phyloP scores from a whole-genome alignment of 352 stramenopile species.

The Pythium rishiriense region DNA sequence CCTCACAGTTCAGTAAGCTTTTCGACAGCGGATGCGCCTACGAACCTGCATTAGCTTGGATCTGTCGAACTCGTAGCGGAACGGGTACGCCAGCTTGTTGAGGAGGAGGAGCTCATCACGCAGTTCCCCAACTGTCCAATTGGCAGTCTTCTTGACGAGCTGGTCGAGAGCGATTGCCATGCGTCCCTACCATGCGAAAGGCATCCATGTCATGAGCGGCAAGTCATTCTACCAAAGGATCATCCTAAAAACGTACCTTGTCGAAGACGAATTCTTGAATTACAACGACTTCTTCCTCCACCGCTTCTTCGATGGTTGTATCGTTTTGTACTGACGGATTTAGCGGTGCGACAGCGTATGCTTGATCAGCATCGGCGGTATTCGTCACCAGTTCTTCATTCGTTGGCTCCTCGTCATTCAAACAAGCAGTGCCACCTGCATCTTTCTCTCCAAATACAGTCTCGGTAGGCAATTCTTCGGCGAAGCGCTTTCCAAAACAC shows the following conservation, averaged over 20 bases:
- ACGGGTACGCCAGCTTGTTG: slow-evolving; percentile 71
- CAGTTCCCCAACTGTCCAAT: slow-evolving; percentile 75
- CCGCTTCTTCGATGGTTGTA: not conserved
- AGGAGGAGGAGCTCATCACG: slow-evolving; percentile 67
- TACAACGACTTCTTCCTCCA: slow-evolving; percentile 13
- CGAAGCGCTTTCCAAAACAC: slow-evolving; percentile 73
- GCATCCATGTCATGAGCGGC: no score
- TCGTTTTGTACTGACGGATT: not conserved
- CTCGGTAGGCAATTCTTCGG: slow-evolving; percentile 44
- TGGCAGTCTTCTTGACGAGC: slow-evolving; percentile 56
- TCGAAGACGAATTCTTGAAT: slow-evolving; percentile 74
- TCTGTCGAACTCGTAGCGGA: slow-evolving; percentile 62
- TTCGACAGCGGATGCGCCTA: not conserved
- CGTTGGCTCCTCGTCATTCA: not conserved
- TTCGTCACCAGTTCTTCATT: not conserved
- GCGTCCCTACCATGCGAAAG: no score
- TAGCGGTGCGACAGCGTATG: not conserved
- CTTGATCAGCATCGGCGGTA: not conserved
- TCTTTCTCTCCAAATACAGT: slow-evolving; percentile 30
- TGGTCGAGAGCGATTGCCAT: slow-evolving; percentile 52
- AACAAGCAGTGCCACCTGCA: slow-evolving; percentile 11
- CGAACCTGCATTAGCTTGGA: slow-evolving; percentile 65
- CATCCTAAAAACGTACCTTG: slow-evolving; percentile 42
- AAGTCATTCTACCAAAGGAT: not conserved
- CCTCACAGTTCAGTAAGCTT: not conserved